Conservation (phyloP, 2,329 filamentous ascomycete genomes). For the Xylariaceae sp. region DNA sequence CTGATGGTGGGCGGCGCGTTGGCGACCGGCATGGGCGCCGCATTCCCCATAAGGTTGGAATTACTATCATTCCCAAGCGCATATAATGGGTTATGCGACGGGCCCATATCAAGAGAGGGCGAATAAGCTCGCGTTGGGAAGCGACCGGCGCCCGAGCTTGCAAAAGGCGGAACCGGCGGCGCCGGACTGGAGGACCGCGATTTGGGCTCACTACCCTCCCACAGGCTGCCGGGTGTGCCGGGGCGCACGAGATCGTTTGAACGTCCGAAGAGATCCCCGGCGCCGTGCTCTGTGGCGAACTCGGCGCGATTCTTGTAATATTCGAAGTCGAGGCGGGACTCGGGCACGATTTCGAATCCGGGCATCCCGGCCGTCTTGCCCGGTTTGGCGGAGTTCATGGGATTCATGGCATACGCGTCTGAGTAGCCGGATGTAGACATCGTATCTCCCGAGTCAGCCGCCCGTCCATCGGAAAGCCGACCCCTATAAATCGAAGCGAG, state of each 20-base stretch:
- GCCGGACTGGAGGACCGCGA: slow-evolving; percentile 49
- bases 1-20: slow-evolving; percentile 28
- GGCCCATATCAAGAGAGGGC: slow-evolving; percentile 25
- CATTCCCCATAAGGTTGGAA: slow-evolving; percentile 47
- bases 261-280: slow-evolving; percentile 60
- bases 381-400: slow-evolving; percentile 58
- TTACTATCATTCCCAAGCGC: slow-evolving; percentile 47
- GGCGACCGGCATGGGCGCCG: slow-evolving; percentile 46
- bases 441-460: slow-evolving; percentile 50
- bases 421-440: slow-evolving; percentile 67
- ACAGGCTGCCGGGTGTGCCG: slow-evolving; percentile 53
- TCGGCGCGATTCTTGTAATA: slow-evolving; percentile 88
- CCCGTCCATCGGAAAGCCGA: slow-evolving; percentile 62
- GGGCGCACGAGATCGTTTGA: slow-evolving; percentile 54
- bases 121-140: slow-evolving; percentile 26
- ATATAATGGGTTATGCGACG: slow-evolving; percentile 46
- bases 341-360: slow-evolving; percentile 86
- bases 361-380: slow-evolving; percentile 48
- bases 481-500: slow-evolving; percentile 83
- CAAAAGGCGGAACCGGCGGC: slow-evolving; percentile 25
- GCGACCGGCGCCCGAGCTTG: slow-evolving; percentile 27
- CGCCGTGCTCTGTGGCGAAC: slow-evolving; percentile 82
- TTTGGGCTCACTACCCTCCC: slow-evolving; percentile 37
- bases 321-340: slow-evolving; percentile 80
- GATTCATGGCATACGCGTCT: slow-evolving; percentile 72